Percentiles rank a stretch among this genome's conserved stretches.
Conservation (phyloP, 2,329 filamentous ascomycete species). For the Colletotrichum eleusines region DNA sequence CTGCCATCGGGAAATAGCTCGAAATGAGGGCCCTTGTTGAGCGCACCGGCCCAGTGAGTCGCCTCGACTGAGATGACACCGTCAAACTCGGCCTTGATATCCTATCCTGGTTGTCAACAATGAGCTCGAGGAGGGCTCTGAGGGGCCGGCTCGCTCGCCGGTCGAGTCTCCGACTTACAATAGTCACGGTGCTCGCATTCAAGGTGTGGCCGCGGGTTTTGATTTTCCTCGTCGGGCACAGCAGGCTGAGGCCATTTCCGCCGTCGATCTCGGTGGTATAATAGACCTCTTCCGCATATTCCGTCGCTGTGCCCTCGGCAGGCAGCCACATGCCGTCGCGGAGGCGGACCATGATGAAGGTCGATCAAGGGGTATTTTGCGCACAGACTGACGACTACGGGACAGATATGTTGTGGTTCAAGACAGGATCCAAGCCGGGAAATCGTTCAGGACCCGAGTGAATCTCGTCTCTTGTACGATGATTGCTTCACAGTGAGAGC, state of each 20-base stretch:
- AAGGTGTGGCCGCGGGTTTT: constrained; percentile 65
- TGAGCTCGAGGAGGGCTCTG: neutral
- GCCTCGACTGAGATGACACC: constrained; percentile 56
- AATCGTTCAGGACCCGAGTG: constrained; percentile 19
- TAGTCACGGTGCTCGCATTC: constrained; percentile 65
- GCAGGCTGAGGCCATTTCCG: constrained; percentile 62
- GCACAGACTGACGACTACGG: neutral
- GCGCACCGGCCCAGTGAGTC: constrained; percentile 55
- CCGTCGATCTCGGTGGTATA: constrained; percentile 59
- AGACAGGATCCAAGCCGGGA: constrained; percentile 19
- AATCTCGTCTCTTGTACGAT: constrained; percentile 41
- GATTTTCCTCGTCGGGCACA: constrained; percentile 68
- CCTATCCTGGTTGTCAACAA: constrained; percentile 39
- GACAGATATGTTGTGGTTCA: constrained; percentile 15
- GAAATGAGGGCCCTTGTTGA: constrained; percentile 54
- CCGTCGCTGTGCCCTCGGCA: constrained; percentile 69
- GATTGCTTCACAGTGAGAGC: neutral
- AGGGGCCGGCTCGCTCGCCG: neutral
- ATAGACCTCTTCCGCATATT: constrained; percentile 75
- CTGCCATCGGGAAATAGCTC: constrained; percentile 54
- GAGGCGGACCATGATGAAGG: constrained; percentile 48
- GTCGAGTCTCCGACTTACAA: constrained; percentile 41
- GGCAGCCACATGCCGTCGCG: constrained; percentile 70
- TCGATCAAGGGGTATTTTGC: constrained; percentile 21
- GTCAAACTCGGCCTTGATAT: constrained; percentile 53